phyloP scores from a whole-genome alignment of 1,284 basidiomycete genomes.

The Golubevia sp. region DNA sequence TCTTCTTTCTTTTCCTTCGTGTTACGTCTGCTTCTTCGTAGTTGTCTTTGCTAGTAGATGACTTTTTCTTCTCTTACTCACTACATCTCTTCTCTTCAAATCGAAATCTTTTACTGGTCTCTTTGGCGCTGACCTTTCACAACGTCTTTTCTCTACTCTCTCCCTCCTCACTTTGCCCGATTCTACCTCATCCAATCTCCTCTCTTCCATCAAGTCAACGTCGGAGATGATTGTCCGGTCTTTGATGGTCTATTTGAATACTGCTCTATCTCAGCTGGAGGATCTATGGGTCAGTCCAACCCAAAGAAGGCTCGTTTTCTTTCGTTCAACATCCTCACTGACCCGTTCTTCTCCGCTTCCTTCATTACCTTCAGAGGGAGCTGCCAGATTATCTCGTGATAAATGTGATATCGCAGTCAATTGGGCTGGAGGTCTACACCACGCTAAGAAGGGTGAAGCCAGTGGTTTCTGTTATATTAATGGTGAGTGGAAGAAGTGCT shows the following conservation, averaged over 20 bases:
- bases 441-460: slow-evolving; percentile 98
- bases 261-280: slow-evolving; percentile 96
- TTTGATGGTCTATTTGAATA: slow-evolving; percentile 98
- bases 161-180: background rate
- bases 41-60: no score
- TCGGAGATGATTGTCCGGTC: slow-evolving; percentile 95
- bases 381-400: slow-evolving; percentile 88
- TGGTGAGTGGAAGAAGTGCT: slow-evolving; percentile 64
- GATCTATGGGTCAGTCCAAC: slow-evolving; percentile 84
- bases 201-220: slow-evolving; percentile 68
- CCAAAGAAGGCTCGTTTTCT: slow-evolving; percentile 3
- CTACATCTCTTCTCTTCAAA: background rate
- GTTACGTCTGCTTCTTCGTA: background rate
- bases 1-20: background rate
- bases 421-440: slow-evolving; percentile 97
- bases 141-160: background rate
- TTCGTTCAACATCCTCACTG: background rate
- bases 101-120: background rate
- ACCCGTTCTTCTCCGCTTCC: background rate
- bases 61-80: background rate
- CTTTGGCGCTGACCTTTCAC: background rate
- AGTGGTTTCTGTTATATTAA: slow-evolving; percentile 99
- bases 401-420: slow-evolving; percentile 99
- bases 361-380: slow-evolving; percentile 74
- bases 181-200: background rate